A percentile compares a stretch with the other conserved stretches of the same genome.
Conservation (phyloP, 2,329 filamentous ascomycete genomes). For the Trichothecium roseum region DNA sequence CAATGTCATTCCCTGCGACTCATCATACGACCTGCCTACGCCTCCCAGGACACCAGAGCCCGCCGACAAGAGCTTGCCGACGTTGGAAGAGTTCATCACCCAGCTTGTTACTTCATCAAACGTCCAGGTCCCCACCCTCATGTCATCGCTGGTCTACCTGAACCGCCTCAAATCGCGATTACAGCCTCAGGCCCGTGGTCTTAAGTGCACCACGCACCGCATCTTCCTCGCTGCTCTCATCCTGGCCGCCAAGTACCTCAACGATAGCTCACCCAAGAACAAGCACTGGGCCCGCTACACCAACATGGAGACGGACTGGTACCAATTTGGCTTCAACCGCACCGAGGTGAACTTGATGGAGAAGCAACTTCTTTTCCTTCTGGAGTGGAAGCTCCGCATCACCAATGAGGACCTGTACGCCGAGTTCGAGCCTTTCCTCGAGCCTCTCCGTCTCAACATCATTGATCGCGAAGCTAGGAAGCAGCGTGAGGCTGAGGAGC, state of each 20-base stretch:
- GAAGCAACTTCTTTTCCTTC: slow-evolving; percentile 88
- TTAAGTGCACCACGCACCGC: slow-evolving; percentile 91
- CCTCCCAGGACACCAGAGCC: slow-evolving; percentile 38
- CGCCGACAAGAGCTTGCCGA: slow-evolving; percentile 53
- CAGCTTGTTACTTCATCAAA: slow-evolving; percentile 87
- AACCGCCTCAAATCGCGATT: slow-evolving; percentile 72
- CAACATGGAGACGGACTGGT: slow-evolving; percentile 53
- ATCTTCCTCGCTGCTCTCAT: slow-evolving; percentile 91
- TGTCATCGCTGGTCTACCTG: slow-evolving; percentile 94
- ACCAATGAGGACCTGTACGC: slow-evolving; percentile 74
- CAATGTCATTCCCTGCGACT: slow-evolving; percentile 73
- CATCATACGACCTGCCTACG: slow-evolving; percentile 32
- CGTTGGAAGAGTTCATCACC: slow-evolving; percentile 82
- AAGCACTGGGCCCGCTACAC: slow-evolving; percentile 99
- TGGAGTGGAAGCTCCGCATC: slow-evolving; percentile 91
- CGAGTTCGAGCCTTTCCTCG: slow-evolving; percentile 81
- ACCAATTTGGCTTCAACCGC: slow-evolving; percentile 79
- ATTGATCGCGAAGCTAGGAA: slow-evolving; percentile 39
- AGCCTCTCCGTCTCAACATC: slow-evolving; percentile 62
- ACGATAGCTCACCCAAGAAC: slow-evolving; percentile 98
- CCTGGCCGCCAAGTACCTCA: slow-evolving; percentile 89
- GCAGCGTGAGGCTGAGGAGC: slow-evolving; percentile 36
- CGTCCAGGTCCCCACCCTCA: slow-evolving; percentile 92
- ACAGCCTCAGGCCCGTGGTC: slow-evolving; percentile 88
- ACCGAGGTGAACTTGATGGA: slow-evolving; percentile 99